Percentiles rank a stretch among this genome's conserved stretches.
phyloP scores from a whole-genome alignment of 2,329 filamentous ascomycete genomes.

The Penicillium corylophilum region DNA sequence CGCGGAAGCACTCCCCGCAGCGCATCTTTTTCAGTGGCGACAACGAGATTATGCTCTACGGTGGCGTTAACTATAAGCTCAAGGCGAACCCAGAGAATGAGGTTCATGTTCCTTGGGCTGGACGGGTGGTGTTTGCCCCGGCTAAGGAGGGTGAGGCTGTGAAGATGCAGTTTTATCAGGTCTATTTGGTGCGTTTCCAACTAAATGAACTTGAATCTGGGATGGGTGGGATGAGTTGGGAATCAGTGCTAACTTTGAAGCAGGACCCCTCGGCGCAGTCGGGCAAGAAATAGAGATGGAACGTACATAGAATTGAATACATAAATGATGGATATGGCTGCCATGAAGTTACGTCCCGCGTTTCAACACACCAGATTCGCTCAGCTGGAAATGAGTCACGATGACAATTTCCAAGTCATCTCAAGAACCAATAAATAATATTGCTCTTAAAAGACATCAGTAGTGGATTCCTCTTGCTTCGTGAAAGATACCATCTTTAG shows the following conservation, averaged over 20 bases:
- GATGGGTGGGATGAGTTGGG: not conserved
- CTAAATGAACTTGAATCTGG: not conserved
- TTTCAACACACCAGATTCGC: not conserved
- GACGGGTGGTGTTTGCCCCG: slow-evolving; percentile 35
- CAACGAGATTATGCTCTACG: slow-evolving; percentile 40
- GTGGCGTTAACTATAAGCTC: slow-evolving; percentile 36
- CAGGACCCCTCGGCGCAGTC: slow-evolving; percentile 37
- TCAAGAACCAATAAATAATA: no score
- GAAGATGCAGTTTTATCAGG: slow-evolving; percentile 43
- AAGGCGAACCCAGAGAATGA: slow-evolving; percentile 30
- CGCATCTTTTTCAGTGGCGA: slow-evolving; percentile 34
- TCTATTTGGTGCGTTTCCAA: slow-evolving; percentile 37
- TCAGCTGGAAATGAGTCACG: not conserved
- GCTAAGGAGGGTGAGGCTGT: slow-evolving; percentile 20
- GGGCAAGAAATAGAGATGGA: slow-evolving; percentile 30
- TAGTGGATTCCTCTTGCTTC: no score
- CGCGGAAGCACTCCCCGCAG: slow-evolving; percentile 31
- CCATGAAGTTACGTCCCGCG: not conserved
- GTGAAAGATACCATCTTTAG: not conserved
- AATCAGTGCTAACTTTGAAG: slow-evolving; percentile 4
- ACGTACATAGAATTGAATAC: not conserved
- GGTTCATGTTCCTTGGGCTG: slow-evolving; percentile 39
- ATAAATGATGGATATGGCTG: not conserved
- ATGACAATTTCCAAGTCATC: not conserved
- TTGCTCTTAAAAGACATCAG: no score